Evolutionary conservation across 1,139 yeast genomes (phyloP).

Genomic region (Yamadazyma siamensis): DNA sequence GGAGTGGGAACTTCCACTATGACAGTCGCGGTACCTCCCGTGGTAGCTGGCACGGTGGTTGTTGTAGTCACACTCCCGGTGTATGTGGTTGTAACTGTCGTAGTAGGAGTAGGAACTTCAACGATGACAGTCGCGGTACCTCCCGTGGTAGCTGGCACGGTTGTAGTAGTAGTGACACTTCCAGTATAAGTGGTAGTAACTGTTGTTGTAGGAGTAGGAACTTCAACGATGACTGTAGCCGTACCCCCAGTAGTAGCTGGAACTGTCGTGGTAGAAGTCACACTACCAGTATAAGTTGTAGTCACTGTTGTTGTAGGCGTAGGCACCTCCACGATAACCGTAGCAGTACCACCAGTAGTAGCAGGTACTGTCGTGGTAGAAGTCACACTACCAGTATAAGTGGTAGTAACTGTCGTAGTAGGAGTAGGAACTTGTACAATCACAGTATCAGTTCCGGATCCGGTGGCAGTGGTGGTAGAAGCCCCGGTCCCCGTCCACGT

Average conservation of each 20-base stretch:
- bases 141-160: not conserved
- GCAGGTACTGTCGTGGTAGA: conserved; percentile 10
- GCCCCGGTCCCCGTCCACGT: conserved; percentile 8
- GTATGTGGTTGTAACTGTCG: not conserved
- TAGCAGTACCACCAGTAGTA: conserved; percentile 6
- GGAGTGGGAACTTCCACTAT: conserved; percentile 17
- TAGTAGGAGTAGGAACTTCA: not conserved
- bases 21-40: conserved; percentile 15
- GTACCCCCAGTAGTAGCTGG: not conserved
- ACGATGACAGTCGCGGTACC: not conserved
- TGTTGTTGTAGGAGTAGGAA: not conserved
- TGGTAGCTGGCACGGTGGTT: not conserved
- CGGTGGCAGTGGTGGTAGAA: conserved; percentile 6
- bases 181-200: not conserved
- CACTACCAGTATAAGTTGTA: conserved; percentile 2
- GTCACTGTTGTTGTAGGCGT: conserved; percentile 12
- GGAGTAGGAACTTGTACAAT: conserved; percentile 14
- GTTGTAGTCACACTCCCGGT: not conserved
- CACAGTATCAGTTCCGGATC: conserved; percentile 7
- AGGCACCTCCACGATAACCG: conserved; percentile 10
- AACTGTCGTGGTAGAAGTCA: not conserved
- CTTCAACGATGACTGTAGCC: not conserved
- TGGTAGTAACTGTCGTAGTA: conserved; percentile 6
- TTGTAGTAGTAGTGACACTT: not conserved
- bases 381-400: conserved; percentile 9